phyloP scores from a whole-genome alignment of 768 basidiomycete genomes.

The Tulasnella sp. region DNA sequence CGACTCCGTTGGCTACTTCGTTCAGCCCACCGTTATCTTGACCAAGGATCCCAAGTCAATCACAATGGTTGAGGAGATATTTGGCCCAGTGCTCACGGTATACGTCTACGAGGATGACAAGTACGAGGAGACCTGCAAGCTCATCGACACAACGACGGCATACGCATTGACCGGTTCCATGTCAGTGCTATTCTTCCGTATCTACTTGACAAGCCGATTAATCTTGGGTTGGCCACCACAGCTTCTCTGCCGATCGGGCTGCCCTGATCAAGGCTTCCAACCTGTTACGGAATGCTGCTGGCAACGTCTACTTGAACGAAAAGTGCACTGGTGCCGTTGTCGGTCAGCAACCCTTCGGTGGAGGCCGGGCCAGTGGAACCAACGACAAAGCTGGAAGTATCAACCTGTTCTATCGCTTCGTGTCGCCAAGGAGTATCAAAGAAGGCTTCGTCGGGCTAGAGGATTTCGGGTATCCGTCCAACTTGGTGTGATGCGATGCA shows the following conservation, averaged over 20 bases:
- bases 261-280: conserved; percentile 77
- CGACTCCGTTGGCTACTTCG: conserved; percentile 86
- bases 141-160: conserved; percentile 79
- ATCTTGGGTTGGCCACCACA: conserved; percentile 37
- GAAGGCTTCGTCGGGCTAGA: conserved; percentile 88
- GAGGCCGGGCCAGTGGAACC: conserved; percentile 86
- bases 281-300: conserved; percentile 83
- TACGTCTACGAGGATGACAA: conserved; percentile 86
- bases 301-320: conserved; percentile 97
- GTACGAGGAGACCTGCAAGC: conserved; percentile 78
- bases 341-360: conserved; percentile 97
- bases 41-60: conserved; percentile 85
- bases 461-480: conserved; percentile 82
- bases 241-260: conserved; percentile 78
- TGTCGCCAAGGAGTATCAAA: conserved; percentile 90
- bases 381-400: conserved; percentile 97
- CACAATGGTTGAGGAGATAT: conserved; percentile 93
- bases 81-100: conserved; percentile 92
- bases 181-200: conserved; percentile 45
- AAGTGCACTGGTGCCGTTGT: conserved; percentile 98
- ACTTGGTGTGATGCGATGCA: conserved; percentile 51
- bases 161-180: conserved; percentile 96
- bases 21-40: conserved; percentile 91
- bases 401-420: conserved; percentile 71
- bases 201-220: conserved; percentile 8